These are phyloP conservation scores for Xylariaceae sp. DNA, from an alignment of 2,329 filamentous ascomycete species.

Conservation along the genomic window DNA sequence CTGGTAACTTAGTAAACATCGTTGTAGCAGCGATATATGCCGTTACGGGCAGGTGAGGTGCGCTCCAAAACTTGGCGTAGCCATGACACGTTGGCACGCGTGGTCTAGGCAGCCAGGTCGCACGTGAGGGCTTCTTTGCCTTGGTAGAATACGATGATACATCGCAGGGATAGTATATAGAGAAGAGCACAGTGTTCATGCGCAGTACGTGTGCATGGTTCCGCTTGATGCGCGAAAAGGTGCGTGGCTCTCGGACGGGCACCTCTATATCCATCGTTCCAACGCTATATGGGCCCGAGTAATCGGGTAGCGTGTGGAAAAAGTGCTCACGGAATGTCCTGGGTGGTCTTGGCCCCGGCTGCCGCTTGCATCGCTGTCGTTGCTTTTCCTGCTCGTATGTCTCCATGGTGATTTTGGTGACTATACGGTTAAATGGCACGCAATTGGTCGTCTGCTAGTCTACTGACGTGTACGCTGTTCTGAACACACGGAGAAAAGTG, in stretches of 20 bases:
- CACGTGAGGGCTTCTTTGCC: constrained; percentile 55
- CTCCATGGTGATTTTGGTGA: constrained; percentile 5
- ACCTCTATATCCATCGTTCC: constrained; percentile 73
- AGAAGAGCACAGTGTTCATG: constrained; percentile 65
- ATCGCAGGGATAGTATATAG: constrained; percentile 69
- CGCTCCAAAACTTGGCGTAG: constrained; percentile 66
- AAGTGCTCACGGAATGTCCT: constrained; percentile 45
- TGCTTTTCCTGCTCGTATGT: constrained; percentile 11
- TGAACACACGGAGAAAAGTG: too few species aligned
- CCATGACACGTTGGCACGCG: constrained; percentile 62
- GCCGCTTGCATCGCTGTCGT: constrained; percentile 16
- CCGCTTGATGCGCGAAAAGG: constrained; percentile 50
- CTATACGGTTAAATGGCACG: neutral
- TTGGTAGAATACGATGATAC: constrained; percentile 47
- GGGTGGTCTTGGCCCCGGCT: constrained; percentile 24
- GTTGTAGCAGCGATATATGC: constrained; percentile 62
- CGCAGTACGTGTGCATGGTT: constrained; percentile 49
- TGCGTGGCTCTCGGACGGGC: constrained; percentile 53
- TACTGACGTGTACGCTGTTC: too few species aligned
- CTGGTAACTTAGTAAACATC: constrained; percentile 70
- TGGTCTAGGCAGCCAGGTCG: constrained; percentile 68
- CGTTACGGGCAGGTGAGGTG: constrained; percentile 56
- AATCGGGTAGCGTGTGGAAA: constrained; percentile 61
- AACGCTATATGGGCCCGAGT: constrained; percentile 71
- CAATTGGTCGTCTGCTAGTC: too few species aligned